phyloP scores from a whole-genome alignment of 306 rosid genomes.

The Quercus glauca region DNA sequence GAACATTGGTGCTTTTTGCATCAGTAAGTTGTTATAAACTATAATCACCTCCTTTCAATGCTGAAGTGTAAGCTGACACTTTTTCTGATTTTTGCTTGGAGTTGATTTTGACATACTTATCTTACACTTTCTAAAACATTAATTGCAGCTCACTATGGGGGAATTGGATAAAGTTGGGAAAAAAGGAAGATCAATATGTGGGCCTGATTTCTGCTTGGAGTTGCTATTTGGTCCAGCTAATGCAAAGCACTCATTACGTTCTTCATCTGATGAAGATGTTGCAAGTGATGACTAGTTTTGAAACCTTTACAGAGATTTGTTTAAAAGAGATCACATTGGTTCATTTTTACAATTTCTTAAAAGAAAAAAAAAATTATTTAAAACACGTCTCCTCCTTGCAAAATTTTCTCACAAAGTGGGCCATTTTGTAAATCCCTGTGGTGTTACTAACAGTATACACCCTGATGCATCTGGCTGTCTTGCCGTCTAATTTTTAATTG shows the following conservation, averaged over 20 bases:
- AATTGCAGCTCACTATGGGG: slow-evolving; percentile 52
- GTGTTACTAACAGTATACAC: slow-evolving; percentile 3
- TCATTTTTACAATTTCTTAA: not conserved
- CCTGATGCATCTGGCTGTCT: slow-evolving; percentile 17
- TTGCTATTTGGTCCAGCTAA: slow-evolving; percentile 91
- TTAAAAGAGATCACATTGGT: slow-evolving; percentile 12
- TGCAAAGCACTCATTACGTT: slow-evolving; percentile 43
- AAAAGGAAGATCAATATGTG: slow-evolving; percentile 77
- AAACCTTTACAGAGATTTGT: slow-evolving; percentile 9
- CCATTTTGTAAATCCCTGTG: slow-evolving; percentile 10
- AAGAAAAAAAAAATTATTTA: no score
- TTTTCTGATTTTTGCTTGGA: no score
- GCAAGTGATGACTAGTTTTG: slow-evolving; percentile 23
- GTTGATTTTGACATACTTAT: no score
- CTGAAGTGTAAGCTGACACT: no score
- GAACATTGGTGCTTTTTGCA: no score
- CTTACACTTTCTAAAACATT: slow-evolving; percentile 3
- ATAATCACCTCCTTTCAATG: no score
- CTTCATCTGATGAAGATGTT: slow-evolving; percentile 21
- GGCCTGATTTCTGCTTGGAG: slow-evolving; percentile 82
- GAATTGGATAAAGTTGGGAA: slow-evolving; percentile 86
- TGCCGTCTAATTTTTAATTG: slow-evolving; percentile 36
- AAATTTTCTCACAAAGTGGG: slow-evolving; percentile 24
- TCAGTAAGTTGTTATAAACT: no score
- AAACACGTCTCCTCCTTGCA: not conserved